Conservation (phyloP, 73 alveolate genomes). For the Urostyla sp. region DNA sequence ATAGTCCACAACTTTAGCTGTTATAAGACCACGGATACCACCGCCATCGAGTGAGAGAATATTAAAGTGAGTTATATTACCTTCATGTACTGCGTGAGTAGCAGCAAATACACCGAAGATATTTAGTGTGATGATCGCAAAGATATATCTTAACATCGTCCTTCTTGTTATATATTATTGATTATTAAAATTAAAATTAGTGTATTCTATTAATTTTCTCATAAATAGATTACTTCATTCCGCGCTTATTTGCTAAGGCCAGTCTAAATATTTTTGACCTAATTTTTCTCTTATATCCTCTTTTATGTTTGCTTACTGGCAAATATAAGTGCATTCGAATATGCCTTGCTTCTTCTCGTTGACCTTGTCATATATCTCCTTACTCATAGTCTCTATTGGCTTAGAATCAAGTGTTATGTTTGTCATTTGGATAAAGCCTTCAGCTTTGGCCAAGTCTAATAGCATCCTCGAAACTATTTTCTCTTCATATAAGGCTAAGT, state of each 20-base stretch:
- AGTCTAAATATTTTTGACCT: conserved; percentile 56
- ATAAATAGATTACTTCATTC: no score
- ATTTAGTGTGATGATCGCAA: no score
- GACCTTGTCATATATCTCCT: conserved; percentile 44
- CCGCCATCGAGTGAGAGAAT: conserved; percentile 55
- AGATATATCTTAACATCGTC: no score
- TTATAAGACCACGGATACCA: conserved; percentile 43
- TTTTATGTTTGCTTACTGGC: conserved; percentile 19
- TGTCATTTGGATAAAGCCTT: conserved; percentile 52
- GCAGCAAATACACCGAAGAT: no score
- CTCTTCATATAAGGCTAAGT: conserved; percentile 47
- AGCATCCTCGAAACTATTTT: conserved; percentile 52
- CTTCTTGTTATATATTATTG: no score
- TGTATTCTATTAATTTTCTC: no score
- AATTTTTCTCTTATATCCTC: conserved; percentile 51
- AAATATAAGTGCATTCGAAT: conserved; percentile 46
- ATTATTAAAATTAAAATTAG: no score
- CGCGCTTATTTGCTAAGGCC: conserved; percentile 26
- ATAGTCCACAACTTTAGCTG: conserved; percentile 19
- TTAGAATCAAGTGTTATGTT: conserved; percentile 54
- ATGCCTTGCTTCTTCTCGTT: conserved; percentile 44
- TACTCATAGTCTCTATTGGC: conserved; percentile 20
- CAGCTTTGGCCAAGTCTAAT: conserved; percentile 58
- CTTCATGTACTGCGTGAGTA: no score
- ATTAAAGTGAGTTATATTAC: no score